Conservation (phyloP, 106 monocot genomes). For the Phalaenopsis equestris region DNA sequence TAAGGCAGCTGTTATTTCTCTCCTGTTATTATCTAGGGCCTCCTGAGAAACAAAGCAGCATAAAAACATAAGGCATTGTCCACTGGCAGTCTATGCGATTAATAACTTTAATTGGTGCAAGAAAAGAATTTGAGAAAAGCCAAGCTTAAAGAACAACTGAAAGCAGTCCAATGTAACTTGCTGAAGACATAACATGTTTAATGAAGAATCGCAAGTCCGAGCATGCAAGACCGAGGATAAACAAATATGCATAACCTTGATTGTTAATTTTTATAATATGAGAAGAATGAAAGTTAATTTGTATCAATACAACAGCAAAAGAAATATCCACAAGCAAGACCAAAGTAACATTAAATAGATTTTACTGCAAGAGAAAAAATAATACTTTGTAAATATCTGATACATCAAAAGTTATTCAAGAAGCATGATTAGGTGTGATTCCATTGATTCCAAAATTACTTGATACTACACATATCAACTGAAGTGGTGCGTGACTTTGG, state of each 20-base stretch:
- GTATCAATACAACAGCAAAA: neutral
- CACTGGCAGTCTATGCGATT: neutral
- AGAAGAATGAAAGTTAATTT: neutral
- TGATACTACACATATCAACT: too few species aligned
- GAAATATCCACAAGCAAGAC: neutral
- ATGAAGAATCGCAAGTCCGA: neutral
- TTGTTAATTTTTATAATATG: neutral
- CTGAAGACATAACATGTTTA: neutral
- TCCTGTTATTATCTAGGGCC: slow-evolving; percentile 58
- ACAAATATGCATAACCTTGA: neutral
- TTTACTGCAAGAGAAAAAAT: too few species aligned
- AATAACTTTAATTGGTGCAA: neutral
- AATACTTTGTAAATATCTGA: neutral
- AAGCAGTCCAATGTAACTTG: neutral
- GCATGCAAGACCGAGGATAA: neutral
- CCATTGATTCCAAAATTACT: too few species aligned
- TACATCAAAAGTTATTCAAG: neutral
- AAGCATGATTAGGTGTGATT: neutral
- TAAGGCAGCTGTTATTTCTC: slow-evolving; percentile 72
- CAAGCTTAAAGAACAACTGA: neutral
- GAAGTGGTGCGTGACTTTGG: too few species aligned
- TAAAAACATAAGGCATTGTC: neutral
- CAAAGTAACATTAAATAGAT: neutral
- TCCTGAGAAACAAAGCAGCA: slow-evolving; percentile 42
- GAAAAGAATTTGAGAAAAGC: neutral